A percentile compares a stretch with the other conserved stretches of the same genome.
These are phyloP conservation scores for Starmera stellimalicola DNA, from an alignment of 1,139 yeast genomes.

Conservation along the genomic window DNA sequence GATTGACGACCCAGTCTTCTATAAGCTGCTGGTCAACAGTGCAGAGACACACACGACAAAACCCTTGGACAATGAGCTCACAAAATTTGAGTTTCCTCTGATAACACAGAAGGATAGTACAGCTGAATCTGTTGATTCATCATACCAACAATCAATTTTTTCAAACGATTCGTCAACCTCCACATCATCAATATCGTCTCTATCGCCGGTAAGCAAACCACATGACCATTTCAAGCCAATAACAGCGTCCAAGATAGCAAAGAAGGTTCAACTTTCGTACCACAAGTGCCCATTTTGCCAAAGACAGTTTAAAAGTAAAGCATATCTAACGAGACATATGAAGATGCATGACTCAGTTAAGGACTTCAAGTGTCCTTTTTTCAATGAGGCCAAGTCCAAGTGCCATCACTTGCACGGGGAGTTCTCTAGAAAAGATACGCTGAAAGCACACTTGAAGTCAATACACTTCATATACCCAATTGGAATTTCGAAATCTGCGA, in stretches of 20 bases:
- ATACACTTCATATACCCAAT: conserved; percentile 80
- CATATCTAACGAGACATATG: conserved; percentile 80
- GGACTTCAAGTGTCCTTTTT: conserved; percentile 82
- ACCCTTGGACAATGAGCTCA: too few species aligned
- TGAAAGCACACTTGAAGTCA: conserved; percentile 79
- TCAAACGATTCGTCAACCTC: conserved; percentile 1
- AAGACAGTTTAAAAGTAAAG: conserved; percentile 67
- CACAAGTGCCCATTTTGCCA: conserved; percentile 52
- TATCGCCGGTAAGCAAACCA: neutral
- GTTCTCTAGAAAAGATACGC: conserved; percentile 82
- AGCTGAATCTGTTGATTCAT: too few species aligned
- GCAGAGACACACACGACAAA: conserved; percentile 5
- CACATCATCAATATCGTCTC: neutral
- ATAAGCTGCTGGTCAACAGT: conserved; percentile 8
- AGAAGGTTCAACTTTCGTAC: conserved; percentile 4
- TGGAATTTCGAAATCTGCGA: conserved; percentile 60
- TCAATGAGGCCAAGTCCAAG: conserved; percentile 32
- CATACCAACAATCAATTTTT: conserved; percentile 4
- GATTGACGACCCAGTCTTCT: conserved; percentile 11
- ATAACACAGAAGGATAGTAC: too few species aligned
- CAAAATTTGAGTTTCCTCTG: too few species aligned
- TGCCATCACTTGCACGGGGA: conserved; percentile 89
- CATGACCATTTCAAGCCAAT: neutral
- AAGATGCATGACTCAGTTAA: conserved; percentile 71
- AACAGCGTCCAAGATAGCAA: conserved; percentile 1